Evolutionary conservation across 2,329 filamentous ascomycete species (phyloP).

Genomic region (Myriosclerotinia duriaeana): DNA sequence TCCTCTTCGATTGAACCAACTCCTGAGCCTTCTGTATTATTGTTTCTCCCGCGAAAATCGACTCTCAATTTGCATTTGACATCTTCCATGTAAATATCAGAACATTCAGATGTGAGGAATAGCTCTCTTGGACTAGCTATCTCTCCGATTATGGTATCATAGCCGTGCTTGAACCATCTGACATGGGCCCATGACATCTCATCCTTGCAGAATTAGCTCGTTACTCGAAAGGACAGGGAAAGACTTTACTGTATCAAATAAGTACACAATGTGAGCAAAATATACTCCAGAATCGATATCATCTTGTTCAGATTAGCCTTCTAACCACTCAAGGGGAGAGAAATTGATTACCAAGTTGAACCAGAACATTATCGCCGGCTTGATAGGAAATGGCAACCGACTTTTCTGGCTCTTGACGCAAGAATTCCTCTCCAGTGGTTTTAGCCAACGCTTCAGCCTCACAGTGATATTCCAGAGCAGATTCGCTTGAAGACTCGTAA

Average conservation of each 20-base stretch:
- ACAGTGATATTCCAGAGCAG: neutral
- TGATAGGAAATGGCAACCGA: neutral
- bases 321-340: neutral
- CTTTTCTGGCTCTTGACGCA: neutral
- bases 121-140: conserved; percentile 28
- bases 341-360: neutral
- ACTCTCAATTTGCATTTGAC: conserved; percentile 30
- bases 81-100: conserved; percentile 16
- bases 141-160: conserved; percentile 24
- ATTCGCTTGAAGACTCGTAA: neutral
- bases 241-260: neutral
- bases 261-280: neutral
- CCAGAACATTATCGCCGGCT: neutral
- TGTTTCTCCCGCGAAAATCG: conserved; percentile 2
- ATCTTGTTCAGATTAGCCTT: neutral
- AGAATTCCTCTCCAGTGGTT: neutral
- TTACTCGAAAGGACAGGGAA: neutral
- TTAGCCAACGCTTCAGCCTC: neutral
- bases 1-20: conserved; percentile 7
- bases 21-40: neutral
- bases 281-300: neutral
- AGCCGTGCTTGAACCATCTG: conserved; percentile 29
- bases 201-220: neutral
- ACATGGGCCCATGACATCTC: conserved; percentile 26
- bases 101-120: conserved; percentile 26